Conservation (phyloP, 148 eudicot species). For the Nepenthes gracilis region DNA sequence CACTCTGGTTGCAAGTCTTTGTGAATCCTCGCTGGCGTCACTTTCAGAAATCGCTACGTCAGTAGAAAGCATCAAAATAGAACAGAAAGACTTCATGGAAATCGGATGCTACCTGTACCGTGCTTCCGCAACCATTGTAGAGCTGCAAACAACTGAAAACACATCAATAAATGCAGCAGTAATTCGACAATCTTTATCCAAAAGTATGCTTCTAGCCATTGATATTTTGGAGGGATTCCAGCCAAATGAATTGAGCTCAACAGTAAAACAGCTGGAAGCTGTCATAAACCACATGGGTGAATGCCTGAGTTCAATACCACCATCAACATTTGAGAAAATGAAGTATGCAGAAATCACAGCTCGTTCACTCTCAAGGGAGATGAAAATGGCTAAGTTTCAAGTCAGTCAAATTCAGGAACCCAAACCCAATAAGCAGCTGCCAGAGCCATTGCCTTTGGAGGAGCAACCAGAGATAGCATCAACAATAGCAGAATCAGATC, state of each 20-base stretch:
- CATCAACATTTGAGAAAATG: slow-evolving; percentile 30
- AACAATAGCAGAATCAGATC: slow-evolving; percentile 29
- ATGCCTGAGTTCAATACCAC: slow-evolving; percentile 36
- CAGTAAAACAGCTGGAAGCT: slow-evolving; percentile 37
- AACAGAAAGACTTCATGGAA: slow-evolving; percentile 30
- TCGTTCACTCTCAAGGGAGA: slow-evolving; percentile 50
- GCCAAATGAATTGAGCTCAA: slow-evolving; percentile 14
- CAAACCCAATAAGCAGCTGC: slow-evolving; percentile 3
- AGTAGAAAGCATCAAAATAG: slow-evolving; percentile 20
- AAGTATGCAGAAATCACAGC: slow-evolving; percentile 29
- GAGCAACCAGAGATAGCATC: slow-evolving; percentile 8
- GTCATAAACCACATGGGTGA: slow-evolving; percentile 49
- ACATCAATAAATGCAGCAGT: slow-evolving; percentile 16
- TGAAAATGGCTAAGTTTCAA: slow-evolving; percentile 32
- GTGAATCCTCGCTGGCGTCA: slow-evolving; percentile 27
- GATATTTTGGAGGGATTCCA: slow-evolving; percentile 17
- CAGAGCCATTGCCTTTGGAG: slow-evolving; percentile 4
- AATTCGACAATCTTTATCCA: slow-evolving; percentile 30
- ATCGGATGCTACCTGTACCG: slow-evolving; percentile 59
- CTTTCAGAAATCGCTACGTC: slow-evolving; percentile 41
- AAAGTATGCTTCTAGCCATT: slow-evolving; percentile 30
- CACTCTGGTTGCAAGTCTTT: slow-evolving; percentile 12
- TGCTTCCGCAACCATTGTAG: slow-evolving; percentile 34
- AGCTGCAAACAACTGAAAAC: slow-evolving; percentile 31
- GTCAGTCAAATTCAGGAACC: slow-evolving; percentile 14